phyloP scores from a whole-genome alignment of 176 grass and related monocot species.

The Leersia perrieri region DNA sequence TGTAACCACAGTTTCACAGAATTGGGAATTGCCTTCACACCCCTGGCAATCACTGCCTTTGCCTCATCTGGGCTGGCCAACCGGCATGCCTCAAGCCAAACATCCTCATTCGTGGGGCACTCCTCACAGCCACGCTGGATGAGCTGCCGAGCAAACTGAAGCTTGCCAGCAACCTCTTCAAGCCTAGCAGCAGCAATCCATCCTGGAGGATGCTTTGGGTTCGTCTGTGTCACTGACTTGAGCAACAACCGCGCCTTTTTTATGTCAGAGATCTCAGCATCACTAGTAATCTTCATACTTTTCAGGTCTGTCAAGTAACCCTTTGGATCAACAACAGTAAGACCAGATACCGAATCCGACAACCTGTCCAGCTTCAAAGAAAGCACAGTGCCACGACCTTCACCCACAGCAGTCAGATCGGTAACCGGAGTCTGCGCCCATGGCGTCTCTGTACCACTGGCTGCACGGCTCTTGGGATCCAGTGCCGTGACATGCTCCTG shows the following conservation, averaged over 20 bases:
- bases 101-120: conserved; percentile 93
- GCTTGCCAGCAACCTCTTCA: conserved; percentile 86
- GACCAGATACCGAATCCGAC: conserved; percentile 85
- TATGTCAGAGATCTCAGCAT: conserved; percentile 94
- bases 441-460: conserved; percentile 76
- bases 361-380: conserved; percentile 82
- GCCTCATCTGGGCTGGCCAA: conserved; percentile 85
- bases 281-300: conserved; percentile 96
- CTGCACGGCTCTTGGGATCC: conserved; percentile 72
- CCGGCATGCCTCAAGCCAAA: conserved; percentile 86
- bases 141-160: conserved; percentile 70
- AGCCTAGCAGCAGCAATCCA: conserved; percentile 95
- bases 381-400: conserved; percentile 90
- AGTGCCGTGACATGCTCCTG: conserved; percentile 90
- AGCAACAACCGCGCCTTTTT: conserved; percentile 86
- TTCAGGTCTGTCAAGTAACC: conserved; percentile 89
- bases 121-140: conserved; percentile 90
- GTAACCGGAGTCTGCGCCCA: conserved; percentile 87
- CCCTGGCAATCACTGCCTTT: conserved; percentile 86
- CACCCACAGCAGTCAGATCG: conserved; percentile 81
- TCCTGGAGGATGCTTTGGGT: conserved; percentile 89
- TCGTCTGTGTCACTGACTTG: conserved; percentile 88
- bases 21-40: conserved; percentile 85
- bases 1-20: conserved; percentile 94
- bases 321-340: conserved; percentile 94